Percentiles rank a stretch among this genome's conserved stretches.
phyloP scores from a whole-genome alignment of 1,284 basidiomycete species.

The Schizophyllum amplum region DNA sequence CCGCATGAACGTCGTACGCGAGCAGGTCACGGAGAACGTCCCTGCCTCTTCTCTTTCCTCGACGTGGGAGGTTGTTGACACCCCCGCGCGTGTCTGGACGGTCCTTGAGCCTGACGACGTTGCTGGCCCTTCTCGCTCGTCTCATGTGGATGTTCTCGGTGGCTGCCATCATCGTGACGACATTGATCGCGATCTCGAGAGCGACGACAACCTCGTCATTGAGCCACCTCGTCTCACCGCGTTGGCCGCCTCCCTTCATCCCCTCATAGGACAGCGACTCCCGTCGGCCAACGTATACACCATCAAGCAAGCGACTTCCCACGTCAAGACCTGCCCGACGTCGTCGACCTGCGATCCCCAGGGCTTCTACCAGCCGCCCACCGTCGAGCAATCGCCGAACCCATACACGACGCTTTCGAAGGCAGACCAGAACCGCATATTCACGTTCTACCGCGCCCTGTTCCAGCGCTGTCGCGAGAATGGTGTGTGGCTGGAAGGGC shows the following conservation, averaged over 20 bases:
- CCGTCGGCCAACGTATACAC: neutral
- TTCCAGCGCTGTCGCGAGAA: slow-evolving; percentile 36
- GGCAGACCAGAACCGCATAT: slow-evolving; percentile 19
- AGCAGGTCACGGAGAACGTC: neutral
- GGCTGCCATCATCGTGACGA: neutral
- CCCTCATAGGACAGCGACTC: neutral
- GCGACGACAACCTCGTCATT: neutral
- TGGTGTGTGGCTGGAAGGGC: slow-evolving; percentile 51
- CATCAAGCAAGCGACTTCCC: neutral
- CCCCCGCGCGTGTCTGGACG: neutral
- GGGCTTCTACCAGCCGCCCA: neutral
- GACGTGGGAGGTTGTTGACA: neutral
- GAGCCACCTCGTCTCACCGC: neutral
- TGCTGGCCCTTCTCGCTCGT: neutral
- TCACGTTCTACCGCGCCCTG: slow-evolving; percentile 44
- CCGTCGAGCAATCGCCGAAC: neutral
- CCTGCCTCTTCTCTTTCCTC: neutral
- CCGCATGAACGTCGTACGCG: neutral
- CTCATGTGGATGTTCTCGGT: too few relatives aligned
- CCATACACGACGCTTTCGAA: neutral
- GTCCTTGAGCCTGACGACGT: neutral
- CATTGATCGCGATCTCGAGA: too few relatives aligned
- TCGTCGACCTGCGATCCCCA: neutral
- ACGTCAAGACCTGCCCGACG: neutral
- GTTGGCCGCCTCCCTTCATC: neutral